Percentiles rank a stretch among this genome's conserved stretches.
These are phyloP conservation scores for Leptosphaerulina australis DNA, from an alignment of 2,329 filamentous ascomycete genomes.

Conservation along the genomic window DNA sequence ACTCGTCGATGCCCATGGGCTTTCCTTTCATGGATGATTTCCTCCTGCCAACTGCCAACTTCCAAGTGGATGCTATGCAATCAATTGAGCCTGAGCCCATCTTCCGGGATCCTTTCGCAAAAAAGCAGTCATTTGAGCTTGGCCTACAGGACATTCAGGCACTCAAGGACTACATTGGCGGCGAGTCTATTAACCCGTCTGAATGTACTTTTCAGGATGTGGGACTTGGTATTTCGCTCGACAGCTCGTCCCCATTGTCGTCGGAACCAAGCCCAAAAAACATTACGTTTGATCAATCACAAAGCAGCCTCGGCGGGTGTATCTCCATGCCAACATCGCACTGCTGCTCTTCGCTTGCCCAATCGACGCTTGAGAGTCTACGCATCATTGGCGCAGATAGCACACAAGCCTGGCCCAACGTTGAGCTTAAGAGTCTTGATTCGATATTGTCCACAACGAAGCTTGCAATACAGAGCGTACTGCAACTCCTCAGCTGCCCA, in stretches of 20 bases:
- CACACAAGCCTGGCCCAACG: constrained; percentile 20
- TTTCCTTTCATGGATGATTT: constrained; percentile 35
- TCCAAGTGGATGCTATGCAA: constrained; percentile 25
- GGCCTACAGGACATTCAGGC: constrained; percentile 34
- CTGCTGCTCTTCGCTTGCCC: constrained; percentile 40
- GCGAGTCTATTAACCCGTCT: constrained; percentile 31
- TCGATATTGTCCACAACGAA: constrained; percentile 37
- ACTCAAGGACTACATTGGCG: constrained; percentile 35
- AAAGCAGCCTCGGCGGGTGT: constrained; percentile 24
- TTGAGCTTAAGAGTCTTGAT: constrained; percentile 34
- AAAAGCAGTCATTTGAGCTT: constrained; percentile 33
- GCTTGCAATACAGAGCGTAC: constrained; percentile 35
- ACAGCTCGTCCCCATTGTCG: constrained; percentile 16
- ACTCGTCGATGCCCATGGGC: constrained; percentile 20
- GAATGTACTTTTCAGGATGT: constrained; percentile 29
- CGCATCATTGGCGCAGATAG: constrained; percentile 29
- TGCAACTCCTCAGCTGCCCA: constrained; percentile 37
- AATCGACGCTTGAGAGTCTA: constrained; percentile 41
- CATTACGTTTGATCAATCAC: constrained; percentile 16
- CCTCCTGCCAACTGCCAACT: constrained; percentile 21
- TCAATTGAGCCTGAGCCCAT: constrained; percentile 30
- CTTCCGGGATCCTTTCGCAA: constrained; percentile 38
- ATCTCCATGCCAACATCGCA: constrained; percentile 33
- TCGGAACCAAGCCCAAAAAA: constrained; percentile 26
- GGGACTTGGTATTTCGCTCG: constrained; percentile 23